Base-by-base conservation (phyloP, 1,139 yeast genomes). In the Yamadazyma spencermartinsiae region DNA sequence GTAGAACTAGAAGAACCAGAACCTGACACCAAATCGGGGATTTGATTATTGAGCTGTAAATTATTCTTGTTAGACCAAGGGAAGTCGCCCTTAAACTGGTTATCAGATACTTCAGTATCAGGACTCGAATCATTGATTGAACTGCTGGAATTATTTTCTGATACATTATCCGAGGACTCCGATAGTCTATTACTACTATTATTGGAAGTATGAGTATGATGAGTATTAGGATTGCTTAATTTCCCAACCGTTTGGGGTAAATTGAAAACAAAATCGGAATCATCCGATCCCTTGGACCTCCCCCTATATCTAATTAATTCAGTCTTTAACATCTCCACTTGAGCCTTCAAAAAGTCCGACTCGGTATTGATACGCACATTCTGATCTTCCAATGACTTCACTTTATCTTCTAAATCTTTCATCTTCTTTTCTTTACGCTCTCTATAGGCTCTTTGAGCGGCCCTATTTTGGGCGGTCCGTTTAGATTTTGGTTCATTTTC, bases 381-480 rank as follows among this genome's bases (percentile, higher is more conserved):
- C 50, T 82, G 85, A 46, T 76, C 76, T 61, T 90, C 96, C 48
- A 90, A 72, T 44, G 66, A 62, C 41, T 72, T 63, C 14, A 90
- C 95, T 50, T 86, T 82, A 39, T 81, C 83, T 58, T 90, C 97
- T 44, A 92, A 72, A 45, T 89, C 96, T 55, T 82, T 78, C 82
- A 92, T 76, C 55, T 86, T 88, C 40, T 74, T 74, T 60, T 92
- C 98, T 61, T 92, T 92, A 47, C 98, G 78, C 61, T 92, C 98
- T 44, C 98, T 73, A 62, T 89, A 92, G 8, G 98, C 98, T 41
- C 98, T 73, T 63, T 92, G 98, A 15, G 98, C 98, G 6, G 97
- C 97, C 55, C 98, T 75, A 61, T 92, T 92, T 64, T 92, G 98
- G 1, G 97, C 98, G 15, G 96, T 88, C 51, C 98, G 74, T 69